A percentile compares a stretch with the other conserved stretches of the same genome.
phyloP scores from a whole-genome alignment of 1,284 basidiomycete species.

The Puccinia coronata region DNA sequence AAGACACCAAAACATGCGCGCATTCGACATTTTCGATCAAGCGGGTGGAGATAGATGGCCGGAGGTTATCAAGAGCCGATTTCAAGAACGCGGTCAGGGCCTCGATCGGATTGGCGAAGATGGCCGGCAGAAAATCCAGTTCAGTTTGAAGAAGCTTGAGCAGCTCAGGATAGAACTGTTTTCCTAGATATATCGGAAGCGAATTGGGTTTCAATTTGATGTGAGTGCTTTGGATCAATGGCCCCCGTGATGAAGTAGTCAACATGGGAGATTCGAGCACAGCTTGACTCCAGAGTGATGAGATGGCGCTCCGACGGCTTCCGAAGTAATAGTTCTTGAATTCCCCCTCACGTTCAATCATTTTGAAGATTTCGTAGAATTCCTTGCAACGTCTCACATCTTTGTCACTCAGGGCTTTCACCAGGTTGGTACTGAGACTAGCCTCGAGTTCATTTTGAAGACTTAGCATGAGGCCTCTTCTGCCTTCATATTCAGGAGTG shows the following conservation, averaged over 20 bases:
- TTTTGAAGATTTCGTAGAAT: slow-evolving; percentile 80
- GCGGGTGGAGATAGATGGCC: slow-evolving; percentile 76
- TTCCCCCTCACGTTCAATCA: slow-evolving; percentile 84
- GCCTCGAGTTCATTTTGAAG: slow-evolving; percentile 92
- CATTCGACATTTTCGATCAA: slow-evolving; percentile 69
- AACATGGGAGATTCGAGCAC: slow-evolving; percentile 54
- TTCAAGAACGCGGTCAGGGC: slow-evolving; percentile 78
- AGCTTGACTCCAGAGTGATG: slow-evolving; percentile 68
- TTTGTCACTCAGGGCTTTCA: slow-evolving; percentile 59
- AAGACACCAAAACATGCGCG: slow-evolving; percentile 60
- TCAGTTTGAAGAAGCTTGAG: slow-evolving; percentile 70
- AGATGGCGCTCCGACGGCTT: slow-evolving; percentile 68
- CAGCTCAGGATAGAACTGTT: slow-evolving; percentile 70
- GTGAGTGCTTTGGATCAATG: slow-evolving; percentile 21
- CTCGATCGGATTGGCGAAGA: slow-evolving; percentile 74
- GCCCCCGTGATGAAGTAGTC: not conserved
- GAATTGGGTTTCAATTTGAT: slow-evolving; percentile 34
- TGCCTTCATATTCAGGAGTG: slow-evolving; percentile 77
- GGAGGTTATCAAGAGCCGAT: slow-evolving; percentile 72
- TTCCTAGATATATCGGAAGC: slow-evolving; percentile 71
- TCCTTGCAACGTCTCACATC: slow-evolving; percentile 72
- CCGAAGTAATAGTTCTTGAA: slow-evolving; percentile 91
- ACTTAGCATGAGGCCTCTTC: slow-evolving; percentile 77
- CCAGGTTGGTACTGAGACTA: slow-evolving; percentile 77
- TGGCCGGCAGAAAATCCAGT: slow-evolving; percentile 71